Conservation (phyloP, 371 early-diverging fungal genomes). For the Amoeboaphelidium protococcarum region DNA sequence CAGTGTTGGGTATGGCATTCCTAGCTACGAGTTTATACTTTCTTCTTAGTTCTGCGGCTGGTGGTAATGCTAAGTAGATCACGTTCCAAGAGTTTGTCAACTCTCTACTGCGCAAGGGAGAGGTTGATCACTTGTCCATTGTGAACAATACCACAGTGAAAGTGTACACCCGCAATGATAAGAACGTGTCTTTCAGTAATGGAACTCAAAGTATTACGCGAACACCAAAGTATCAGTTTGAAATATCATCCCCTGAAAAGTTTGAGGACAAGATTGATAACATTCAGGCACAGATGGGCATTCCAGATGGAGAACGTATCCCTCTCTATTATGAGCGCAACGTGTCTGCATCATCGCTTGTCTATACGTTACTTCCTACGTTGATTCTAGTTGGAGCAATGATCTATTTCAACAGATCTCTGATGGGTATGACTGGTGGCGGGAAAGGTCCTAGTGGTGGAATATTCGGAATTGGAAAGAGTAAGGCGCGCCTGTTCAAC, state of each 20-base stretch:
- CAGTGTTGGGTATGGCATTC: too few species aligned
- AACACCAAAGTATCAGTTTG: background rate
- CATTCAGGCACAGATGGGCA: background rate
- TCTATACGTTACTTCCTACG: conserved; percentile 40
- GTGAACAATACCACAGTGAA: conserved; percentile 54
- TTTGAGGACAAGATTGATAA: background rate
- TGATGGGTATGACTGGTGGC: conserved; percentile 27
- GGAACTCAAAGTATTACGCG: too few species aligned
- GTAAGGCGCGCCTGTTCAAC: conserved; percentile 81
- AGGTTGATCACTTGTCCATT: conserved; percentile 63
- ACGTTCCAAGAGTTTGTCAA: conserved; percentile 80
- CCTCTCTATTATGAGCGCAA: background rate
- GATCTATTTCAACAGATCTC: conserved; percentile 48
- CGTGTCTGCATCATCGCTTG: background rate
- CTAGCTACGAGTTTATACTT: too few species aligned
- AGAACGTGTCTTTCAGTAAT: conserved; percentile 16
- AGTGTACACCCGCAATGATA: conserved; percentile 46
- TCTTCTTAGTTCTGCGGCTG: too few species aligned
- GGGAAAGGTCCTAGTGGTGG: conserved; percentile 30
- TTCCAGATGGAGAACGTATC: background rate
- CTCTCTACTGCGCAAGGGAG: conserved; percentile 62
- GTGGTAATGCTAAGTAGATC: conserved; percentile 17
- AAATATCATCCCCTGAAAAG: background rate
- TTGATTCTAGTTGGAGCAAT: conserved; percentile 59
- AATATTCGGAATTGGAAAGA: conserved; percentile 87